A percentile compares a stretch with the other conserved stretches of the same genome.
Evolutionary conservation across 176 grass and related monocot species (phyloP).

Genomic region (Musa schizocarpa): DNA sequence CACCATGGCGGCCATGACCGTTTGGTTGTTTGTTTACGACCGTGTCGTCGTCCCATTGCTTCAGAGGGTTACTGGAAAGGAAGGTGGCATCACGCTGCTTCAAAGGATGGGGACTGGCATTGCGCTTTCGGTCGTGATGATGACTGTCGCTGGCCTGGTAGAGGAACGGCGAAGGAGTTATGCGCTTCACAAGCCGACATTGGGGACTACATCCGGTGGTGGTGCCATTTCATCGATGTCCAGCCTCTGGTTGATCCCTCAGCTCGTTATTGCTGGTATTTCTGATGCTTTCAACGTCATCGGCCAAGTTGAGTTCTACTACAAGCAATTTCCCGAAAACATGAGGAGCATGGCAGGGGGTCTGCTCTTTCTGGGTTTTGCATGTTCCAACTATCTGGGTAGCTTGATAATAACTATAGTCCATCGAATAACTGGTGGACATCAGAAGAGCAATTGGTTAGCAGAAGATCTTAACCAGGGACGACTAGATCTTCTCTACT

Average conservation of each 20-base stretch:
- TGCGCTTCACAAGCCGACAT: conserved; percentile 5
- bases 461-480: conserved; percentile 16
- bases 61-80: conserved; percentile 23
- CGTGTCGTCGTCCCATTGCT: conserved; percentile 37
- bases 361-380: conserved; percentile 22
- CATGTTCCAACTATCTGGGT: conserved; percentile 35
- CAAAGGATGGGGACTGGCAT: conserved; percentile 38
- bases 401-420: conserved; percentile 38
- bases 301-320: conserved; percentile 72
- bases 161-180: conserved; percentile 28
- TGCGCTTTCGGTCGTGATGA: conserved; percentile 28
- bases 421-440: conserved; percentile 24
- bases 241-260: conserved; percentile 53
- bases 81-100: conserved; percentile 31
- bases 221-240: conserved; percentile 29
- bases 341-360: conserved; percentile 67
- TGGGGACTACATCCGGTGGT: conserved; percentile 1
- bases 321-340: conserved; percentile 74
- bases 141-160: conserved; percentile 29
- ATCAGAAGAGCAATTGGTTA: conserved; percentile 6
- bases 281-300: conserved; percentile 64
- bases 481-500: conserved; percentile 61
- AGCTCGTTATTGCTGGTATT: conserved; percentile 39
- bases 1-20: conserved; percentile 53
- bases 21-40: conserved; percentile 62